phyloP scores from a whole-genome alignment of 75 land plant species.

The Cupressus sempervirens region DNA sequence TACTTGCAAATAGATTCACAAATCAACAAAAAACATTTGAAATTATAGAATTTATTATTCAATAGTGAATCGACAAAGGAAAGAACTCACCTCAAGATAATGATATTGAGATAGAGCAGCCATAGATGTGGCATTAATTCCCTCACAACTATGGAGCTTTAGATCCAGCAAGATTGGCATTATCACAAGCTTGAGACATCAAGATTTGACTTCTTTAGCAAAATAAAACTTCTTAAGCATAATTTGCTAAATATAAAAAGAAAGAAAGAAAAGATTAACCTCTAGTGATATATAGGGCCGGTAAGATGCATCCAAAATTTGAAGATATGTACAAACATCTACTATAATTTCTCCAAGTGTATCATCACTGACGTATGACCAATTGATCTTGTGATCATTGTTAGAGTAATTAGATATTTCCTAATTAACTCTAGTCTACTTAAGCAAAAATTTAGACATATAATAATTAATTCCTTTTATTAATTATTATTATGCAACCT shows the following conservation, averaged over 20 bases:
- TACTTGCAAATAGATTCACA: conserved; percentile 34
- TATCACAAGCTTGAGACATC: conserved; percentile 60
- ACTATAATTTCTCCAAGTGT: conserved; percentile 77
- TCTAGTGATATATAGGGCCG: conserved; percentile 86
- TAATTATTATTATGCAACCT: too few relatives aligned
- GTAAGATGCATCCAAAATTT: conserved; percentile 75
- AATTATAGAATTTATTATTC: not conserved
- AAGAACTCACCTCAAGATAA: conserved; percentile 67
- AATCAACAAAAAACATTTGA: not conserved
- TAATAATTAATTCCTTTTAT: too few relatives aligned
- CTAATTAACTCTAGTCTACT: too few relatives aligned
- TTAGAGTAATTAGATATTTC: too few relatives aligned
- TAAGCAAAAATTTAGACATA: too few relatives aligned
- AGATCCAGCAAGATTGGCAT: conserved; percentile 73
- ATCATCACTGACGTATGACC: conserved; percentile 89
- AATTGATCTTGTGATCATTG: too few relatives aligned
- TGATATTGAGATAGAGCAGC: conserved; percentile 65
- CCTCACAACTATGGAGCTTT: conserved; percentile 86
- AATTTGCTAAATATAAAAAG: not conserved
- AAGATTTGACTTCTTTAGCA: conserved; percentile 1
- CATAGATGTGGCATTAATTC: conserved; percentile 93
- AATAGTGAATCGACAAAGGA: not conserved
- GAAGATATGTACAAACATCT: conserved; percentile 69
- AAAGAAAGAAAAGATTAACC: conserved; percentile 15
- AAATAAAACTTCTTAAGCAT: not conserved